These are phyloP conservation scores for Mucor sp. DNA, from an alignment of 371 early-diverging fungal genomes.

Conservation along the genomic window DNA sequence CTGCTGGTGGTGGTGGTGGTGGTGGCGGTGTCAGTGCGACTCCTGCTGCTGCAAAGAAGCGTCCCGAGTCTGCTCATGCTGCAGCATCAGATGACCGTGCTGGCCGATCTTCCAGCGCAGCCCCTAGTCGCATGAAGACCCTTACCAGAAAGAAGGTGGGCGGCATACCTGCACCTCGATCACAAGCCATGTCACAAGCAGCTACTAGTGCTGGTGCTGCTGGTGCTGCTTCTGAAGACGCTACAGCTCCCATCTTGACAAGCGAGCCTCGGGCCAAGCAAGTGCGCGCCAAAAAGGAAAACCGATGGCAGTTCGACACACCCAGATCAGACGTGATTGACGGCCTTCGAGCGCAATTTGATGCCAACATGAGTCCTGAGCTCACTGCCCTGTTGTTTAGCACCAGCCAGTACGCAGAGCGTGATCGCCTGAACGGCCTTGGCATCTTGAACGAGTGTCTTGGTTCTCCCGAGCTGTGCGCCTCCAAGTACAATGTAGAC, in stretches of 20 bases:
- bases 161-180: constrained; percentile 20
- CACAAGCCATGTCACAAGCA: constrained; percentile 23
- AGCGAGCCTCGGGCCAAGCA: constrained; percentile 72
- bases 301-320: constrained; percentile 77
- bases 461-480: constrained; percentile 37
- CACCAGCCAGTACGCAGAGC: constrained; percentile 81
- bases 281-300: constrained; percentile 71
- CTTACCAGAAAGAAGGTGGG: constrained; percentile 20
- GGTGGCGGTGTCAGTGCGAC: neutral
- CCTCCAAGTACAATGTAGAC: constrained; percentile 53
- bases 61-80: constrained; percentile 8
- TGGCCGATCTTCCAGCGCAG: neutral
- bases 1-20: neutral
- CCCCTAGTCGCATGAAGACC: constrained; percentile 24
- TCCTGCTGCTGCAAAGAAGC: neutral
- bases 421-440: constrained; percentile 71
- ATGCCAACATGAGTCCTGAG: constrained; percentile 59
- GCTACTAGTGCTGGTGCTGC: too few species aligned
- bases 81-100: constrained; percentile 9
- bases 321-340: constrained; percentile 75
- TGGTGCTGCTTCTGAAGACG: constrained; percentile 20
- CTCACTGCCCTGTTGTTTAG: constrained; percentile 72
- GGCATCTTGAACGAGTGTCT: constrained; percentile 69
- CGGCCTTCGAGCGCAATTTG: constrained; percentile 60
- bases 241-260: constrained; percentile 57